A percentile compares a stretch with the other conserved stretches of the same genome.
These are phyloP conservation scores for Fonsecaea monophora DNA, from an alignment of 2,329 filamentous ascomycete genomes.

Conservation along the genomic window DNA sequence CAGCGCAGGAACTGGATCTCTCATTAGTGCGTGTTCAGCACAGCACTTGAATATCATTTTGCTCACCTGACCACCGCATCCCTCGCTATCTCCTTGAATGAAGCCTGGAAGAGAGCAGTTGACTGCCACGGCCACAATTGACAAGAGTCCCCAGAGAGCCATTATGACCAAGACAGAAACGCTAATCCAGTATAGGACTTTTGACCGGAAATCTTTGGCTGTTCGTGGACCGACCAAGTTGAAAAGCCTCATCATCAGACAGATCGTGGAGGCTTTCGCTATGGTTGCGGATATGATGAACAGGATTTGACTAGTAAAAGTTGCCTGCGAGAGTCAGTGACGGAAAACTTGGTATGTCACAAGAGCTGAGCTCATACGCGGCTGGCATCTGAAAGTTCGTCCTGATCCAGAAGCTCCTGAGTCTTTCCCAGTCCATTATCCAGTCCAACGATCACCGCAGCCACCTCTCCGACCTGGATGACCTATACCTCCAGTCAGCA, in stretches of 20 bases:
- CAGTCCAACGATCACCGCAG: constrained; percentile 38
- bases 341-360: background rate
- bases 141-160: constrained; percentile 37
- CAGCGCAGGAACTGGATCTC: constrained; percentile 41
- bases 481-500: constrained; percentile 26
- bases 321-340: constrained; percentile 16
- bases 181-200: constrained; percentile 37
- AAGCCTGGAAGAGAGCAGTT: constrained; percentile 31
- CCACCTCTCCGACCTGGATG: constrained; percentile 40
- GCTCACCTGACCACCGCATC: constrained; percentile 33
- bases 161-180: constrained; percentile 29
- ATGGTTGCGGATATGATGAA: constrained; percentile 42
- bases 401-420: constrained; percentile 27
- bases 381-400: constrained; percentile 26
- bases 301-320: constrained; percentile 37
- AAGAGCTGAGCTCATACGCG: constrained; percentile 20
- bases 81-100: constrained; percentile 21
- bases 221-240: constrained; percentile 33
- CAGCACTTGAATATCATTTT: background rate
- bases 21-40: background rate
- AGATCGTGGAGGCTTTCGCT: constrained; percentile 42
- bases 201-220: constrained; percentile 27
- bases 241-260: constrained; percentile 43
- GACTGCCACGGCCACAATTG: constrained; percentile 36
- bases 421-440: constrained; percentile 41